phyloP scores from a whole-genome alignment of 257 asterid genomes.

The Prunella vulgaris region DNA sequence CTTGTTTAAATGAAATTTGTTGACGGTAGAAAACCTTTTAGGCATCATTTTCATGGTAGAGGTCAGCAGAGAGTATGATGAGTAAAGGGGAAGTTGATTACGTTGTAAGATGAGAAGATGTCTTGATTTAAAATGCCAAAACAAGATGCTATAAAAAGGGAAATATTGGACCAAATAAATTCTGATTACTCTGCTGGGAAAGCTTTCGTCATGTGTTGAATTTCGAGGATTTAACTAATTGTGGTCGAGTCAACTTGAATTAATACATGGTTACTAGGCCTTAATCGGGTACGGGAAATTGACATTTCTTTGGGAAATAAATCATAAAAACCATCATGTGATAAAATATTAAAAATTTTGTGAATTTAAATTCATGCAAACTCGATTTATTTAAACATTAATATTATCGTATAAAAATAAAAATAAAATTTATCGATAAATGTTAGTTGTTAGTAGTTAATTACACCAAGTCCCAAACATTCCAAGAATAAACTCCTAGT shows the following conservation, averaged over 20 bases:
- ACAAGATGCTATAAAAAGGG: not conserved
- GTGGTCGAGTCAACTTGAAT: slow-evolving; percentile 8
- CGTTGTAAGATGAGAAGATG: not conserved
- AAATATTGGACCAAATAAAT: not conserved
- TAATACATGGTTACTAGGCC: slow-evolving; percentile 16
- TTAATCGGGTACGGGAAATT: slow-evolving; percentile 4
- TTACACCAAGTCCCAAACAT: no score
- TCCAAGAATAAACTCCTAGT: no score
- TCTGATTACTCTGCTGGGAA: slow-evolving; percentile 3
- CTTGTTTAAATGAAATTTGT: no score
- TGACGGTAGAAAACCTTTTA: not conserved
- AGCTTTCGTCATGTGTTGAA: slow-evolving; percentile 6
- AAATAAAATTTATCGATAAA: no score
- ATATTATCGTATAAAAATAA: no score
- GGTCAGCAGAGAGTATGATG: not conserved
- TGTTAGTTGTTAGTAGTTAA: no score
- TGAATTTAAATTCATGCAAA: no score
- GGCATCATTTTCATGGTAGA: slow-evolving; percentile 12
- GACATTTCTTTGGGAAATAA: slow-evolving; percentile 26
- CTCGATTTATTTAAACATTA: no score
- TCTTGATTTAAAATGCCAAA: slow-evolving; percentile 14
- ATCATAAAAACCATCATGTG: slow-evolving; percentile 14
- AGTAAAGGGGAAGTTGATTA: not conserved
- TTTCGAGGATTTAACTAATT: slow-evolving; percentile 13
- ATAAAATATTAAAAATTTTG: no score